These are phyloP conservation scores for Hemerocallis citrina DNA, from an alignment of 106 monocot genomes.

Conservation along the genomic window DNA sequence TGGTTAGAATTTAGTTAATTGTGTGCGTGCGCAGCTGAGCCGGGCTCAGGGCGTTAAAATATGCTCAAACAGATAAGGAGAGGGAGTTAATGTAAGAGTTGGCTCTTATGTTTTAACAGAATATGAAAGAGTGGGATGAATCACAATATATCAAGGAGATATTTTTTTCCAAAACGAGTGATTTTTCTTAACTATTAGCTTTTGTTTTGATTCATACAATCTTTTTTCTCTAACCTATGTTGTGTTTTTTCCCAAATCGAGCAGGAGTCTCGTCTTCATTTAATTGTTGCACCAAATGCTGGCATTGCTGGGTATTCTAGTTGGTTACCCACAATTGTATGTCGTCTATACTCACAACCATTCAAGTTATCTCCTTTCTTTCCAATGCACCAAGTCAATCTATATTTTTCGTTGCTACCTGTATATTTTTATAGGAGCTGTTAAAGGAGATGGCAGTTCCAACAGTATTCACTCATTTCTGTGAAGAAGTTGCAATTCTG, in stretches of 20 bases:
- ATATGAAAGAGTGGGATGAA: no score
- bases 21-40: no score
- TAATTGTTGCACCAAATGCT: slow-evolving; percentile 86
- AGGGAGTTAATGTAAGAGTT: no score
- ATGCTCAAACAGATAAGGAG: no score
- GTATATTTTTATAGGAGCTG: slow-evolving; percentile 35
- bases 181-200: no score
- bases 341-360: no score
- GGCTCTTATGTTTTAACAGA: no score
- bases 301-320: slow-evolving; percentile 90
- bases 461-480: slow-evolving; percentile 79
- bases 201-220: no score
- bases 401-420: background rate
- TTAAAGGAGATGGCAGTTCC: slow-evolving; percentile 62
- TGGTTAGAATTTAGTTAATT: no score
- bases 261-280: slow-evolving; percentile 65
- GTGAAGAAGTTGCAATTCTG: slow-evolving; percentile 90
- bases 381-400: background rate
- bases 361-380: background rate
- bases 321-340: slow-evolving; percentile 87
- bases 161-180: no score
- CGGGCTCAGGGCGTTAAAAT: no score
- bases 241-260: background rate
- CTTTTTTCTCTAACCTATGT: slow-evolving; percentile 10
- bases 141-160: no score